phyloP scores from a whole-genome alignment of 345 rosid genomes.

The Salix suchowensis region DNA sequence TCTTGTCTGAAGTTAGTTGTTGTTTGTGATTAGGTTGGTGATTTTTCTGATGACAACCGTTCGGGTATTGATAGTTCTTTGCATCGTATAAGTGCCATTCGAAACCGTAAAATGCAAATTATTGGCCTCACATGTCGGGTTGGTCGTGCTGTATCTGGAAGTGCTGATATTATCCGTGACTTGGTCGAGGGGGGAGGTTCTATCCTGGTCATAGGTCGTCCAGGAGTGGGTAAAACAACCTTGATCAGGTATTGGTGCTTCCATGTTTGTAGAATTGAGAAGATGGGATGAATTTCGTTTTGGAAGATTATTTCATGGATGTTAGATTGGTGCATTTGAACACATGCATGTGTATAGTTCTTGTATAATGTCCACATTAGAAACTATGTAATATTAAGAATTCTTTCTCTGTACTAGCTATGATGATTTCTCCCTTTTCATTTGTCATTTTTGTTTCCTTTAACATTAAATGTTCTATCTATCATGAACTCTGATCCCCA shows the following conservation, averaged over 20 bases:
- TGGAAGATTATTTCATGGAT: background rate
- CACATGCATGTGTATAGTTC: background rate
- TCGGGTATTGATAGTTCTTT: slow-evolving; percentile 84
- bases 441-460: background rate
- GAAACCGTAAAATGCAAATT: slow-evolving; percentile 80
- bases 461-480: background rate
- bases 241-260: slow-evolving; percentile 62
- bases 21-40: slow-evolving; percentile 65
- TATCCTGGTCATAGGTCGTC: slow-evolving; percentile 87
- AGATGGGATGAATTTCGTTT: background rate
- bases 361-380: too few relatives aligned
- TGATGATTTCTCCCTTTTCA: too few relatives aligned
- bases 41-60: slow-evolving; percentile 90
- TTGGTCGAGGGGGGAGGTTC: slow-evolving; percentile 90
- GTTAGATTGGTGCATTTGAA: background rate
- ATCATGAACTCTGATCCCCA: background rate
- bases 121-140: slow-evolving; percentile 95
- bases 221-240: slow-evolving; percentile 97
- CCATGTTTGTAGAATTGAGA: background rate
- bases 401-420: too few relatives aligned
- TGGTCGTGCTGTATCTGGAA: slow-evolving; percentile 85
- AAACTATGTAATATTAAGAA: too few relatives aligned
- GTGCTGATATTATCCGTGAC: slow-evolving; percentile 78
- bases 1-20: slow-evolving; percentile 13
- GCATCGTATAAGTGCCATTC: slow-evolving; percentile 93